Evolutionary conservation across 73 alveolate genomes (phyloP), one percentile per base, ranked within the genome.

Genomic region (Paramecium primaurelia): DNA sequence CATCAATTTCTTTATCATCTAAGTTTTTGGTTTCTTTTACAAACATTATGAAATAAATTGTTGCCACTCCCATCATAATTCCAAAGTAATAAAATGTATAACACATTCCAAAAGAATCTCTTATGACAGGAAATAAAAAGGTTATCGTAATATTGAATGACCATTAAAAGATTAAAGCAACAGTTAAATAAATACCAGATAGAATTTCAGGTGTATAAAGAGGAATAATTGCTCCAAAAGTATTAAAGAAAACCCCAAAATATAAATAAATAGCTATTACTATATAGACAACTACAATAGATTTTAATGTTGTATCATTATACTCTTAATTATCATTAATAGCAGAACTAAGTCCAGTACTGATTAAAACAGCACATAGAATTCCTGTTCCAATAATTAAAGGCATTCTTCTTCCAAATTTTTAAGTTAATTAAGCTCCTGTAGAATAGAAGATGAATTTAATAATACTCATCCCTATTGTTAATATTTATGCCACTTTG

Each of bases 61-160:
- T 42, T 36, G 88, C 88, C 37, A 42, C 88, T 30, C 22, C 88
- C 88, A 75, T 75, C 34, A 20, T 75, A 6, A 75, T 42, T 9
- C 88, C 88, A 75, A 75, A 75, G 47, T 42, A 36, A 37, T 75
- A 75, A 75, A 75, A 75, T 75, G 88, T 75, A 75, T 75, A 75
- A 16, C 88, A 75, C 18, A 75, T 75, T 3, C 88, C 88, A 75
- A 38, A 75, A 4, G 38, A 22, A 75, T 75, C 60, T 42, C 60
- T 75, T 1, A 75, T 38, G 34, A 75, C 88, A 10, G 88, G 88
- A 36, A 75, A 75, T 25, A 75, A 38, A 16, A 75, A 75, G 1
- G 88, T 75, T 3, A 75, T 20, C 1, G 88, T 75, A 10, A 75
- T 75, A 75, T 75, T 75, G 47, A 75, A 75, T 36, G 88, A 75